These are phyloP conservation scores for Dryadomyces quercus-mongolicae DNA, from an alignment of 2,329 filamentous ascomycete genomes.

Conservation along the genomic window DNA sequence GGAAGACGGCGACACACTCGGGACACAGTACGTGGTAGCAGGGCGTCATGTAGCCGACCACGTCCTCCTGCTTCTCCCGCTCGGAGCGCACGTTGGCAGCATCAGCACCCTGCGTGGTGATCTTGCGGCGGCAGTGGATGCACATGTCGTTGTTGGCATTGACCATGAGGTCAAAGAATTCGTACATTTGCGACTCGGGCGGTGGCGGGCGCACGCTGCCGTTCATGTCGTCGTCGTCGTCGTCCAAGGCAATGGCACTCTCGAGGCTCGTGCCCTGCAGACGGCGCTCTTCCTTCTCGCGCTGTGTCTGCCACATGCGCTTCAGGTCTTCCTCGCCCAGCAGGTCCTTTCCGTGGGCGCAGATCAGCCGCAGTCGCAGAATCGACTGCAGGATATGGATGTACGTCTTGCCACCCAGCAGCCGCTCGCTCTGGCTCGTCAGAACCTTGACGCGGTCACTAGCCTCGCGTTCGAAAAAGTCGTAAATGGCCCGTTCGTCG, in stretches of 20 bases:
- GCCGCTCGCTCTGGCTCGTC: slow-evolving; percentile 48
- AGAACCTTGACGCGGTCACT: slow-evolving; percentile 69
- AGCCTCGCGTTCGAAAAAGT: slow-evolving; percentile 73
- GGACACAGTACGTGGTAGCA: slow-evolving; percentile 82
- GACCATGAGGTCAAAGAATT: slow-evolving; percentile 73
- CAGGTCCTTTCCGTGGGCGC: slow-evolving; percentile 87
- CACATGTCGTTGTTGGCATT: slow-evolving; percentile 71
- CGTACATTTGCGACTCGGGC: slow-evolving; percentile 63
- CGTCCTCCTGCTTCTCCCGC: slow-evolving; percentile 48
- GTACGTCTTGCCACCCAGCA: slow-evolving; percentile 75
- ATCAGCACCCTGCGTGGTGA: slow-evolving; percentile 26
- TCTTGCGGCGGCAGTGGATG: slow-evolving; percentile 52
- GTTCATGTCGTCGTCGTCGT: slow-evolving; percentile 44
- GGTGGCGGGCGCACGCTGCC: slow-evolving; percentile 27
- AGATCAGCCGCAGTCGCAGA: slow-evolving; percentile 76
- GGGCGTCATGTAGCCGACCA: slow-evolving; percentile 68
- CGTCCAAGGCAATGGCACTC: slow-evolving; percentile 81
- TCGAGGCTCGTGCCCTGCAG: slow-evolving; percentile 73
- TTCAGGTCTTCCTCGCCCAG: slow-evolving; percentile 74
- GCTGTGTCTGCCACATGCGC: slow-evolving; percentile 45
- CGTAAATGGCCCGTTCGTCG: slow-evolving; percentile 67
- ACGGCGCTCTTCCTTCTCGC: slow-evolving; percentile 67
- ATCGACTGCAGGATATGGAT: slow-evolving; percentile 90
- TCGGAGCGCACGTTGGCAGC: slow-evolving; percentile 39
- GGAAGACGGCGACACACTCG: slow-evolving; percentile 53